Conservation (phyloP, 2,329 filamentous ascomycete species). For the Byssoonygena ceratinophila region DNA sequence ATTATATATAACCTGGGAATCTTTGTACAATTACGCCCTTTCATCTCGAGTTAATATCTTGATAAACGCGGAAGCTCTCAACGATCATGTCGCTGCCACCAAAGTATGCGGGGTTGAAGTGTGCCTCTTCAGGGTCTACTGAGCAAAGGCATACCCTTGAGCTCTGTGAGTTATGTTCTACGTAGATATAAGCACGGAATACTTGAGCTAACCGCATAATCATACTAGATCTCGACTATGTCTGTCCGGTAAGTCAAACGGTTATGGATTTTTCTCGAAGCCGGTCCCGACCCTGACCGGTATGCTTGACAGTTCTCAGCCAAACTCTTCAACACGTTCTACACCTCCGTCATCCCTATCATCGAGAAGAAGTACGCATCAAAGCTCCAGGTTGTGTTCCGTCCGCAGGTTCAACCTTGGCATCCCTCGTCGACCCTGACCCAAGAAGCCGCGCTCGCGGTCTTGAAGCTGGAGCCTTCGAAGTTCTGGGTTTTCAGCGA, state of each 20-base stretch:
- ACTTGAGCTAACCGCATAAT: background rate
- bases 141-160: constrained; percentile 30
- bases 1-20: too few species aligned
- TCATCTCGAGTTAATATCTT: too few species aligned
- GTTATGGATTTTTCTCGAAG: background rate
- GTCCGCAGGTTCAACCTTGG: constrained; percentile 90
- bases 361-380: constrained; percentile 48
- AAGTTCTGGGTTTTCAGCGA: constrained; percentile 73
- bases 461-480: constrained; percentile 57
- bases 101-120: constrained; percentile 46
- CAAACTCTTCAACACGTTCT: constrained; percentile 69
- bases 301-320: constrained; percentile 43
- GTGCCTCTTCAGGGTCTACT: constrained; percentile 18
- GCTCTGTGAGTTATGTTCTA: constrained; percentile 25
- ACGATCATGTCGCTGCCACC: constrained; percentile 50
- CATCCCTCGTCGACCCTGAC: constrained; percentile 70
- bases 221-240: constrained; percentile 68
- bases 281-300: background rate
- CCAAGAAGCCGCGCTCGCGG: constrained; percentile 68
- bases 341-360: constrained; percentile 52
- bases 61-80: too few species aligned
- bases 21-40: too few species aligned
- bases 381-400: constrained; percentile 66
- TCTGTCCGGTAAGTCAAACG: constrained; percentile 52
- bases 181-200: background rate